Evolutionary conservation across 306 rosid species (phyloP), one percentile per base, ranked within the genome.

Genomic region (Oemleria cerasiformis): DNA sequence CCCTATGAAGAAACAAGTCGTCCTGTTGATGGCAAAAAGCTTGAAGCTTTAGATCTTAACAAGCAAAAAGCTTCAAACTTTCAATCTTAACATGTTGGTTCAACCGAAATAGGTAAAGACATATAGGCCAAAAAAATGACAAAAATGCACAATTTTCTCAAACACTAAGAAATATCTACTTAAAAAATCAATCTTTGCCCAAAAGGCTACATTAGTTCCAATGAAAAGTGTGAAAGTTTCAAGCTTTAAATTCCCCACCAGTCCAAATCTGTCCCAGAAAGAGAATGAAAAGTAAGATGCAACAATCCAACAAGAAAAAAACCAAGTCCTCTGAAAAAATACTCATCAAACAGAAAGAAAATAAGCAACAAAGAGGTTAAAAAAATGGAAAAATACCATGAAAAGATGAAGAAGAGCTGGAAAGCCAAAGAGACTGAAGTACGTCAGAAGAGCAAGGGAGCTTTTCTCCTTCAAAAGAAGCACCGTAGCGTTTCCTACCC

Each of bases 351-450:
- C 60, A 48, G 6, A 55, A 51, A 44, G 36, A 30, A 30, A 30
- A 30, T 30, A 30, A 30, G 36, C 36, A 30, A 30, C 3, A 1
- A 30, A 30, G 36, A 30, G 36, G 4, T 30, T 1, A 30, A 30
- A 3, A 30, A 30, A 30, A 30, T 30, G 36, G 36, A 30, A 65
- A 70, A 48, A 72, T 59, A 83, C 91, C 96, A 64, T 83, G 85
- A 84, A 89, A 83, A 84, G 89, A 59, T 38, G 83, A 78, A 73
- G 81, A 67, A 55, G 89, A 62, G 81, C 62, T 67, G 72, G 84
- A 87, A 79, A 78, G 68, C 91, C 96, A 92, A 14, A 86, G 83
- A 75, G 90, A 88, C 17, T 83, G 87, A 17, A 84, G 83, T 68
- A 83, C 83, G 0, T 82, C 87, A 83, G 90, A 78, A 63, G 92